Base-by-base conservation (phyloP, 257 asterid species). In the Primulina eburnea region DNA sequence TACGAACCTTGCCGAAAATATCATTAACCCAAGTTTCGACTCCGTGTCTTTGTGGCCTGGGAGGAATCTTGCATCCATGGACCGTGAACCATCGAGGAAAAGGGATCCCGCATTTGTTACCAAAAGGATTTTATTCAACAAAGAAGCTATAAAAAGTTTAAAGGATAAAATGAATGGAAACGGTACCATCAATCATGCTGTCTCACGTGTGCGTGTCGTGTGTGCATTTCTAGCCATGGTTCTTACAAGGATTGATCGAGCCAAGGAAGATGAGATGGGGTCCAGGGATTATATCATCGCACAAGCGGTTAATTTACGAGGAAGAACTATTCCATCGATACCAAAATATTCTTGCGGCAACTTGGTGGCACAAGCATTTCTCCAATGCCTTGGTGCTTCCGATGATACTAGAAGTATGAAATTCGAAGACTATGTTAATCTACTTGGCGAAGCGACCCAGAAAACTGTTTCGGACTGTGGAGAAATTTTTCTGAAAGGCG, bases 311-410 rank as follows among this genome's bases (percentile, higher is more conserved):
- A 69, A 77, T 70, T 57, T 79, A 21, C 14, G 82, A 14, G 73
- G 50, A 28, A 74, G 76, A 69, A 71, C 74, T 1, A 8, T 6
- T 43, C 75, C 78, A 1, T 64, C 71, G 9, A 50, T 64, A 32
- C 29, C 70, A 12, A 69, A 65, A 10, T 71, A 82, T 71, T 74
- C 57, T 7, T 76, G 77, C 4, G 83, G 88, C 5, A 70, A 72
- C 35, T 73, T 77, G 62, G 72, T 64, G 33, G 2, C 34, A 8
- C 70, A 28, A 0, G 52, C 38, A 35, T 34, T 9, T 29, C 63
- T 70, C 18, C 8, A 29, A 11, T 32, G 61, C 60, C 50, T 38
- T 10, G 50, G 67, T 7, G 24, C 28, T 24, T 67, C 69, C 12
- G 64, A 72, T 9, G 30, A 72, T 32, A 43, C 4, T 9, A 24